Evolutionary conservation across 2,329 filamentous ascomycete species (phyloP), one percentile per base, ranked within the genome.

Genomic region (Colletotrichum melonis): DNA sequence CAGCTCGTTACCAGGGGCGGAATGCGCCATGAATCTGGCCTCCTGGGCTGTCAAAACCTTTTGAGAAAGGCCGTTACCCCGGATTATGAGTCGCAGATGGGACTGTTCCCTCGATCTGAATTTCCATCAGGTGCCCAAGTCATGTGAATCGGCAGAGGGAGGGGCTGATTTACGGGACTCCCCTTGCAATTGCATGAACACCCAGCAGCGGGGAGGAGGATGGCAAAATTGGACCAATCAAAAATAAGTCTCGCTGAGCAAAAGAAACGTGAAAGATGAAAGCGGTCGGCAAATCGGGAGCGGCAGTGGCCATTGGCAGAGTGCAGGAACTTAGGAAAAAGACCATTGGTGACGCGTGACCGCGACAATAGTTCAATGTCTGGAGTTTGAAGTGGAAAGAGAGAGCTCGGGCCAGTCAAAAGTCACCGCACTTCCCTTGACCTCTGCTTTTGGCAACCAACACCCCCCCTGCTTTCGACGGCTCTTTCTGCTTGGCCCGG

Each of bases 101-200:
- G 46, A 35, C 7, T 2, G 8, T 5, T 49, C 35, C 26, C 24
- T 49, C 19, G 46, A 32, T 11, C 49, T 30, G 19, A n/a, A 49
- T 9, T 22, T 19, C 42, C 19, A 49, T 1, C 0, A 49, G 42
- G 42, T 22, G 16, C 19, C 8, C 38, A 42, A 16, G 14, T 42
- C 38, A 19, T 46, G 32, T 24, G 35, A 63, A 32, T 58, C 54
- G 63, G 24, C 26, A 46, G 24, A 46, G 56, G 42, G 22, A 38
- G 6, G 22, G 49, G 6, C 7, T 60, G 42, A 56, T 73, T 16
- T 38, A 67, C 55, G 71, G 67, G 16, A 52, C 35, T n/a, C 12
- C 24, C 54, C 49, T 71, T 73, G 71, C 71, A 63, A 65, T 71
- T 73, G 71, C 71, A 66, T 70, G 67, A 71, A 70, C 60, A 24